Conservation (phyloP, 441 rosid species). For the Erysimum pusillum region DNA sequence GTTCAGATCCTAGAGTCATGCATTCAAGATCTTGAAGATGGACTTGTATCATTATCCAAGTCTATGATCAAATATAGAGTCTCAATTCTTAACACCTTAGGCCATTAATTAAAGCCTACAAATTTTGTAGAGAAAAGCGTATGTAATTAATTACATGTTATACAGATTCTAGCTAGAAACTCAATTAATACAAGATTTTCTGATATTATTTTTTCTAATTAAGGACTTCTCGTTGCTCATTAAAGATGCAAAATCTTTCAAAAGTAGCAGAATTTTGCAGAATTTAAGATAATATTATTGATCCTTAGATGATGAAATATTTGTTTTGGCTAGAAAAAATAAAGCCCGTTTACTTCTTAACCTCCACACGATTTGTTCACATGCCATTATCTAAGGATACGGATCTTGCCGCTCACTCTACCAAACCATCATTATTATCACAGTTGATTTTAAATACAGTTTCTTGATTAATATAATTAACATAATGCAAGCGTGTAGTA, state of each 20-base stretch:
- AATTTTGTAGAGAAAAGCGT: no score
- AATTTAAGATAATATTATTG: no score
- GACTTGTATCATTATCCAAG: slow-evolving; percentile 43
- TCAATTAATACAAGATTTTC: no score
- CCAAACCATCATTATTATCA: background rate
- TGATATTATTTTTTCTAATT: no score
- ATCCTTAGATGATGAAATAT: no score
- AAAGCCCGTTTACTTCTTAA: background rate
- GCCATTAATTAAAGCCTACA: no score
- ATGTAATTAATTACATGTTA: no score
- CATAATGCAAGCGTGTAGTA: background rate
- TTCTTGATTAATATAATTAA: background rate
- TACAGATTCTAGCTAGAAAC: no score
- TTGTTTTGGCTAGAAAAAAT: no score
- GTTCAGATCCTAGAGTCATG: slow-evolving; percentile 41
- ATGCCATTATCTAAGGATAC: background rate
- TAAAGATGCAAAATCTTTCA: no score
- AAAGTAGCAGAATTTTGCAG: no score
- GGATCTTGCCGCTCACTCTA: background rate
- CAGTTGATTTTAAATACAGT: background rate
- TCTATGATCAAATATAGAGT: slow-evolving; percentile 40
- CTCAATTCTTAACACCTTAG: slow-evolving; percentile 16
- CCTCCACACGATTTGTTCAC: background rate
- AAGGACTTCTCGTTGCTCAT: no score
- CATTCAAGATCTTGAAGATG: slow-evolving; percentile 51